phyloP scores from a whole-genome alignment of 345 rosid genomes.

The Eucalyptus regnans region DNA sequence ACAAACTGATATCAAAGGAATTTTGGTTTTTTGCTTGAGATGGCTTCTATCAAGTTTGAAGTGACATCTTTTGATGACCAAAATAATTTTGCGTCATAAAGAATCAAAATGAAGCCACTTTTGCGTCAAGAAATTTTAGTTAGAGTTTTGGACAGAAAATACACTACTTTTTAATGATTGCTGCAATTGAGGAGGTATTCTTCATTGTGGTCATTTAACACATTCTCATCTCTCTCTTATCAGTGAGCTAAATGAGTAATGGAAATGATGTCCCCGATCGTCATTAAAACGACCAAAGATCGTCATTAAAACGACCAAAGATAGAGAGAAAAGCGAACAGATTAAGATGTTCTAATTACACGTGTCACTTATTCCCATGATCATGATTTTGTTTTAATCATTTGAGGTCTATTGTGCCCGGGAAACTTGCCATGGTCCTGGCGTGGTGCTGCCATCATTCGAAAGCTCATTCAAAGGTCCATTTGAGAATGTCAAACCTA shows the following conservation, averaged over 20 bases:
- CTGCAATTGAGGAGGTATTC: too few relatives aligned
- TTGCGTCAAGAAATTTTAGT: accelerated
- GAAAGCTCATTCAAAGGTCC: neutral
- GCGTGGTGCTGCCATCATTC: neutral
- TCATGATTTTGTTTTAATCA: neutral
- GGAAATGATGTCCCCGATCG: too few relatives aligned
- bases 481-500: neutral
- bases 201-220: too few relatives aligned
- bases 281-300: too few relatives aligned
- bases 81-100: too few relatives aligned
- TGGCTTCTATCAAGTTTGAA: neutral
- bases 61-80: too few relatives aligned
- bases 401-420: neutral
- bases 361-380: neutral
- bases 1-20: neutral
- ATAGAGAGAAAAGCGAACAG: neutral
- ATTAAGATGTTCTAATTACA: neutral
- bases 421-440: neutral
- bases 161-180: neutral
- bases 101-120: accelerated
- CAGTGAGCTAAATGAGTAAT: too few relatives aligned
- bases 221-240: too few relatives aligned
- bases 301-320: too few relatives aligned
- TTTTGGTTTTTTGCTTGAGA: neutral
- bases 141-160: too few relatives aligned